phyloP scores from a whole-genome alignment of 108 stramenopile species.

The Stephanodiscus triporus region DNA sequence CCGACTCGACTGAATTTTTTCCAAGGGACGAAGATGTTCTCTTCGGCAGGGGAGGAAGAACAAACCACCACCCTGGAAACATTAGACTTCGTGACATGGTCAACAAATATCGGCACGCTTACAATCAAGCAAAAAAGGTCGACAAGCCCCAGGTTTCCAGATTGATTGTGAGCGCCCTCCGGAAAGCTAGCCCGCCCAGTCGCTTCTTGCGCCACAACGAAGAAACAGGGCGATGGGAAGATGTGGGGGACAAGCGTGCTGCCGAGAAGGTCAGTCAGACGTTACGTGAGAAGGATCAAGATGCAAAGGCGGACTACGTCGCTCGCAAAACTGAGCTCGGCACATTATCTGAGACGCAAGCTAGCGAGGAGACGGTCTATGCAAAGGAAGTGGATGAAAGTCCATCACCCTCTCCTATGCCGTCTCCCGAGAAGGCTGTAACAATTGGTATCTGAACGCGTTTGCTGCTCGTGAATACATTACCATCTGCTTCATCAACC shows the following conservation, averaged over 20 bases:
- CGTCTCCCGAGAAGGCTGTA: no score
- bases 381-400: background rate
- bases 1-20: background rate
- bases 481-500: no score
- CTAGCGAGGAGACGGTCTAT: background rate
- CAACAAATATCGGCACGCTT: slow-evolving; percentile 23
- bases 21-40: slow-evolving; percentile 47
- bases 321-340: background rate
- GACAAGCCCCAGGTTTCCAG: slow-evolving; percentile 81
- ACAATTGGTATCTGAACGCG: no score
- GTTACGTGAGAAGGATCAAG: slow-evolving; percentile 46
- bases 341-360: background rate
- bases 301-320: slow-evolving; percentile 5
- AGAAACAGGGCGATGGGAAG: slow-evolving; percentile 68
- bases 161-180: slow-evolving; percentile 63
- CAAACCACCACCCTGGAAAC: slow-evolving; percentile 87
- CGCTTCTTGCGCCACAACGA: slow-evolving; percentile 71
- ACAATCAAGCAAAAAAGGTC: slow-evolving; percentile 60
- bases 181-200: slow-evolving; percentile 43
- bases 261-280: slow-evolving; percentile 51
- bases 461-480: no score
- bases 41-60: slow-evolving; percentile 78
- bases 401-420: background rate
- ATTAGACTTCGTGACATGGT: slow-evolving; percentile 83
- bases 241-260: slow-evolving; percentile 76